Evolutionary conservation across 23 red algal genomes (phyloP).

Genomic region (Gracilaria domingensis): DNA sequence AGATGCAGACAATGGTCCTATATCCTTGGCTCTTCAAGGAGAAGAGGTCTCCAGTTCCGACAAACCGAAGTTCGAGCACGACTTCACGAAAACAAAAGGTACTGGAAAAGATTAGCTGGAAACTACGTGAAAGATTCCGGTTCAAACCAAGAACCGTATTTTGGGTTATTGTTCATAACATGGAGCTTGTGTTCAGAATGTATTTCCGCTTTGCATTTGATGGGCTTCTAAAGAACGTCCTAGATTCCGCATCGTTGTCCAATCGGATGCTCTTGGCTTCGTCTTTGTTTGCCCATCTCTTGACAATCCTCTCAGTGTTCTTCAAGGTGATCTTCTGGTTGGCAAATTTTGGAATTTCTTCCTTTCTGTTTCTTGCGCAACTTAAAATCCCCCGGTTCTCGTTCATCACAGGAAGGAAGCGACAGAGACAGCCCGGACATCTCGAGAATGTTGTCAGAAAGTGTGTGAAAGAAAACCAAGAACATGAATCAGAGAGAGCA

Average conservation of each 20-base stretch:
- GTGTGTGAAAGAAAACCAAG: neutral
- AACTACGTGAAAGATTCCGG: neutral
- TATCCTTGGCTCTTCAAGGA: slow-evolving; percentile 2
- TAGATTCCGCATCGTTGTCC: neutral
- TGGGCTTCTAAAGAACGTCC: neutral
- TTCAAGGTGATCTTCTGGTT: neutral
- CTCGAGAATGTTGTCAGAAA: neutral
- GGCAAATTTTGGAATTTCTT: neutral
- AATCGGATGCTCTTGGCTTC: neutral
- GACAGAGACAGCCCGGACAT: neutral
- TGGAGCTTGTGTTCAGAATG: neutral
- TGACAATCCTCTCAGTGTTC: neutral
- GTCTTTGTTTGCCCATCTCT: neutral
- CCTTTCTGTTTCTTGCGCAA: neutral
- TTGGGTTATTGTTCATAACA: neutral
- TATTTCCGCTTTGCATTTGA: slow-evolving; percentile 6
- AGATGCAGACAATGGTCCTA: neutral
- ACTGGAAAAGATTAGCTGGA: neutral
- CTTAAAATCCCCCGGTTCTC: neutral
- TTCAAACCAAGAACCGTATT: neutral
- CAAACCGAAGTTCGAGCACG: neutral
- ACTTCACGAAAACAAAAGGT: neutral
- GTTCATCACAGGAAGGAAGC: neutral
- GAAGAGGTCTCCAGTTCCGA: neutral
- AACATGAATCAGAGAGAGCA: neutral